Conservation (phyloP, 495 filamentous ascomycete species). For the Parathielavia appendiculata region DNA sequence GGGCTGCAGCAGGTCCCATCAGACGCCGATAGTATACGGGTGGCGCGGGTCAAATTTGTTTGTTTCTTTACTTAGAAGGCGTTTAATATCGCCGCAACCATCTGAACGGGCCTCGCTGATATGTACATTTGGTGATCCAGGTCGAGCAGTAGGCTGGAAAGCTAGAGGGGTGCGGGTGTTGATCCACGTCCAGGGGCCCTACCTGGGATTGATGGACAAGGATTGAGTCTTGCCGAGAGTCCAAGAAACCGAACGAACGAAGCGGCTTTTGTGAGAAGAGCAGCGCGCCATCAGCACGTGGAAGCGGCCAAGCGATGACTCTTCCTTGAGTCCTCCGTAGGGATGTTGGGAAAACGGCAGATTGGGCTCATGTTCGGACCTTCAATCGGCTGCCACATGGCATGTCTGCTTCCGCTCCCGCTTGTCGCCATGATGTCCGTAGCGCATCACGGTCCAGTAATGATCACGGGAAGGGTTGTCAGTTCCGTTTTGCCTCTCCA, state of each 20-base stretch:
- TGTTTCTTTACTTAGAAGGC: conserved; percentile 35
- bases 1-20: conserved; percentile 26
- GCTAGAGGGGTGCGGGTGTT: neutral
- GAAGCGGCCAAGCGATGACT: too few species aligned
- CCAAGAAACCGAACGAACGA: too few species aligned
- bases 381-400: conserved; percentile 22
- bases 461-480: conserved; percentile 18
- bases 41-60: conserved; percentile 21
- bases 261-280: too few species aligned
- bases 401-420: neutral
- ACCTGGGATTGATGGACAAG: too few species aligned
- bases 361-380: neutral
- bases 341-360: neutral
- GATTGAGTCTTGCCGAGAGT: too few species aligned
- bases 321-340: too few species aligned
- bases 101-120: conserved; percentile 8
- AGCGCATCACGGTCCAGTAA: conserved; percentile 29
- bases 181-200: too few species aligned
- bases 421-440: neutral
- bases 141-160: conserved; percentile 5
- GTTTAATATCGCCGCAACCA: conserved; percentile 16
- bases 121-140: conserved; percentile 25
- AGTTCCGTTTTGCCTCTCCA: conserved; percentile 4
- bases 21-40: neutral
- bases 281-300: too few species aligned